phyloP scores from a whole-genome alignment of 331 rosid species.

The Malus hybrid region DNA sequence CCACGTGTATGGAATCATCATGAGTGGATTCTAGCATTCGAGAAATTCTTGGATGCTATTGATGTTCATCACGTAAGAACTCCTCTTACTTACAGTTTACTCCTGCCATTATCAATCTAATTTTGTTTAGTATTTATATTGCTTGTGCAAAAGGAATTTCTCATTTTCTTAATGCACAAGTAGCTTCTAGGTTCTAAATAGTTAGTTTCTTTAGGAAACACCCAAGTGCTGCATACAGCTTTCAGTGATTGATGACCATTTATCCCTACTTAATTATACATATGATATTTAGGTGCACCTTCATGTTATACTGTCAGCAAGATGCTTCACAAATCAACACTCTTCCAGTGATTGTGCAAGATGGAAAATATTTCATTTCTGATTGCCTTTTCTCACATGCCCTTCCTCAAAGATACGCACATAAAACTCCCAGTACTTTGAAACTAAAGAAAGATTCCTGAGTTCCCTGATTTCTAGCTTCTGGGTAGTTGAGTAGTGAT shows the following conservation, averaged over 20 bases:
- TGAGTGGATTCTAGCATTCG: slow-evolving; percentile 97
- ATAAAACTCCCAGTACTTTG: not conserved
- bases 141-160: not conserved
- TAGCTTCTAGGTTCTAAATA: not conserved
- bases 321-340: not conserved
- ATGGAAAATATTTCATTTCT: not conserved
- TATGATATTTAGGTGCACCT: not conserved
- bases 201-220: too few relatives aligned
- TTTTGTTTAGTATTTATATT: not conserved
- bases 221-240: too few relatives aligned
- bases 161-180: not conserved
- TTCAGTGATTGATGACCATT: not conserved
- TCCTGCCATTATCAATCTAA: not conserved
- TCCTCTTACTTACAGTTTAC: not conserved
- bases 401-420: not conserved
- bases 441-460: not conserved
- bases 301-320: not conserved
- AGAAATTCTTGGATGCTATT: slow-evolving; percentile 98
- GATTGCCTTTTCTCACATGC: not conserved
- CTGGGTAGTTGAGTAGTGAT: not conserved
- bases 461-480: not conserved
- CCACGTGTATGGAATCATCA: slow-evolving; percentile 94
- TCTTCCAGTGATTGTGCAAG: not conserved
- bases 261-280: not conserved
- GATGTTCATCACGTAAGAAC: slow-evolving; percentile 90